A percentile compares a stretch with the other conserved stretches of the same genome.
Conservation (phyloP, 805 yeast species). For the Wickerhamomyces canadensis region DNA sequence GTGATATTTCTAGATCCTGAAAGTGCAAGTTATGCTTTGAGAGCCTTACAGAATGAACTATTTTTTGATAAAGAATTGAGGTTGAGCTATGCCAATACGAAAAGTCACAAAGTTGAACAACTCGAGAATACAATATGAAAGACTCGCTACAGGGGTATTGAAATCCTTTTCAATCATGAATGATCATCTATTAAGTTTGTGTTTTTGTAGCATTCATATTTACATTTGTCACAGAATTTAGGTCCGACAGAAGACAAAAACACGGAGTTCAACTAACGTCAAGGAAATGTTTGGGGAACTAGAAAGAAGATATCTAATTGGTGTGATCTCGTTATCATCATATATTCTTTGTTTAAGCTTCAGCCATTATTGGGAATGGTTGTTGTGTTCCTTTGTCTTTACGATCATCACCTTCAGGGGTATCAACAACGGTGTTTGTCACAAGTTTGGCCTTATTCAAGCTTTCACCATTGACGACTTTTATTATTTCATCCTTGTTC, state of each 20-base stretch:
- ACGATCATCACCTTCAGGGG: slow-evolving; percentile 41
- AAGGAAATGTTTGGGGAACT: not conserved
- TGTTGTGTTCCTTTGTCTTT: slow-evolving; percentile 31
- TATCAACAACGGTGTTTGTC: slow-evolving; percentile 71
- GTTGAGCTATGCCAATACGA: slow-evolving; percentile 37
- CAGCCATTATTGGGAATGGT: slow-evolving; percentile 25
- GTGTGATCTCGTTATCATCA: not conserved
- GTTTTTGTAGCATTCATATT: not conserved
- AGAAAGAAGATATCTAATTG: not conserved
- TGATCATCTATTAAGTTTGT: not conserved
- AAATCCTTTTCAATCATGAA: too few relatives aligned
- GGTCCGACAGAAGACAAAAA: not conserved
- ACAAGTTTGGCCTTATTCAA: slow-evolving; percentile 62
- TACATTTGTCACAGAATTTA: not conserved
- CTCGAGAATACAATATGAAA: slow-evolving; percentile 17
- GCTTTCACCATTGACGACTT: slow-evolving; percentile 74
- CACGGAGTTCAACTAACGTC: not conserved
- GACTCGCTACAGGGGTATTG: not conserved
- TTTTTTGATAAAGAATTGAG: slow-evolving; percentile 50
- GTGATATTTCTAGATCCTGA: slow-evolving; percentile 42
- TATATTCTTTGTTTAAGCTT: slow-evolving; percentile 17
- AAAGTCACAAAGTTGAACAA: slow-evolving; percentile 19
- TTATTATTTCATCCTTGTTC: slow-evolving; percentile 85
- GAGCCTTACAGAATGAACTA: slow-evolving; percentile 37
- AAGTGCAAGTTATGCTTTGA: slow-evolving; percentile 47